Evolutionary conservation across 2,329 filamentous ascomycete species (phyloP), one percentile per base, ranked within the genome.

Genomic region (Phialophora chinensis): DNA sequence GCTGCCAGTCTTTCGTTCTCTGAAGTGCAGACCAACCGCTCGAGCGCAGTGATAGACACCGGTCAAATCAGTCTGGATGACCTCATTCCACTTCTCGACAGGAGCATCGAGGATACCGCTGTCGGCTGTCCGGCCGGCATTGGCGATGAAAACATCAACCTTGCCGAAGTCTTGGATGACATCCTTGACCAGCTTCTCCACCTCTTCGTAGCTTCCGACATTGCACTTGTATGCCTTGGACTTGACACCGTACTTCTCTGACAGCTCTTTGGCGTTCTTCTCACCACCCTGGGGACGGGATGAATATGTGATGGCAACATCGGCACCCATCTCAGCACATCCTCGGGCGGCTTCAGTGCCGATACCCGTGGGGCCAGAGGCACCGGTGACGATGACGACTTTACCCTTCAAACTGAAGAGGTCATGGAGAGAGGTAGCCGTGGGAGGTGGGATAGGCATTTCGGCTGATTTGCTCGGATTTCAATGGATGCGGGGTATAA

Each of bases 1-100:
- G 68, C 83, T 86, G 58, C 88, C 88, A 11, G 81, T 87, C 72
- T 86, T 86, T 68, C 85, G 84, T 79, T 88, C 80, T 79, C 87
- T 87, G 84, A 89, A 90, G 79, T 95, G 90, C 63, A 89, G 85
- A 38, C 93, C 93, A n/a, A 92, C 91, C 23, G 92, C 92, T 82
- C 94, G 91, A 29, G 92, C 92, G 69, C 92, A 96, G 85, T 93
- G 87, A 80, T 92, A 91, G 31, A 86, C 88, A 12, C 93, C 93
- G n/a, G 88, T 95, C 72, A 96, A 84, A 79, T 97, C 96, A 74
- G 94, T 89, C 73, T 90, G 86, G 78, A 96, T 85, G 83, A 96
- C 91, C 78, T 88, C 86, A 76, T 93, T 88, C 76, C 88, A 87
- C 75, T 92, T 90, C 75, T 89, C 84, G 25, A 90, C 87, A 27